Base-by-base conservation (phyloP, 1,284 basidiomycete species). In the Mycosarcoma mackinlayi region DNA sequence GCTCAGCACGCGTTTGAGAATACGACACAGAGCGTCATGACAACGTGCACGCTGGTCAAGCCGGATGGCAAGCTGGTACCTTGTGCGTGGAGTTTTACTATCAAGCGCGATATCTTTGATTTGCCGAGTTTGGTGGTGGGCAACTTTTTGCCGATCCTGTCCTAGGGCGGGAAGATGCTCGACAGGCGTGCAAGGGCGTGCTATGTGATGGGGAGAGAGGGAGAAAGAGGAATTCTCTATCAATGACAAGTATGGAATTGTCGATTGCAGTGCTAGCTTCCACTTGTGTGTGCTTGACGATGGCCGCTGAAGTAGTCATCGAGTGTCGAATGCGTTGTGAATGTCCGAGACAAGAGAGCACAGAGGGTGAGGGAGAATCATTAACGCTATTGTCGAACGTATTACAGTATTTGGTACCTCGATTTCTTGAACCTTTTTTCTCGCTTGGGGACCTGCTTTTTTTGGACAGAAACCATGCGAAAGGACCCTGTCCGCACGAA, bases 71-170 rank as follows among this genome's bases (percentile, higher is more conserved):
- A 73, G 45, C 50, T 71, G 24, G 76, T 81, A 7, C 77, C 74
- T 2, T 82, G 80, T 53, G 75, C 78, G 1, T 79, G 76, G 62
- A 80, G 77, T 53, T 82, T 81, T 41, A 76, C 78, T 23, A 82
- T 82, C 67, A 82, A 82, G 64, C 56, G 80, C 18, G 80, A 82
- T 52, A 69, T 78, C 19, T 82, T 82, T 56, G 80, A 82, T 47
- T 34, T 82, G 41, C 80, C 80, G 3, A 73, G 67, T 25, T 64
- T 71, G 39, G 68, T 77, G 2, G 76, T 77, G 24, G 76, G 76
- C 8, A 77, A 77, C 44, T 52, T 60, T 31, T 38, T 55, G 19
- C 52, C 52, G 37, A 55, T 55, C 28, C 38, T 55, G 34, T 45
- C 40, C 9, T 39, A 33, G 30, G 14, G 27, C 14, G 21, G n/a